Evolutionary conservation across 2,329 filamentous ascomycete species (phyloP).

Genomic region (Exophiala dermatitidis): DNA sequence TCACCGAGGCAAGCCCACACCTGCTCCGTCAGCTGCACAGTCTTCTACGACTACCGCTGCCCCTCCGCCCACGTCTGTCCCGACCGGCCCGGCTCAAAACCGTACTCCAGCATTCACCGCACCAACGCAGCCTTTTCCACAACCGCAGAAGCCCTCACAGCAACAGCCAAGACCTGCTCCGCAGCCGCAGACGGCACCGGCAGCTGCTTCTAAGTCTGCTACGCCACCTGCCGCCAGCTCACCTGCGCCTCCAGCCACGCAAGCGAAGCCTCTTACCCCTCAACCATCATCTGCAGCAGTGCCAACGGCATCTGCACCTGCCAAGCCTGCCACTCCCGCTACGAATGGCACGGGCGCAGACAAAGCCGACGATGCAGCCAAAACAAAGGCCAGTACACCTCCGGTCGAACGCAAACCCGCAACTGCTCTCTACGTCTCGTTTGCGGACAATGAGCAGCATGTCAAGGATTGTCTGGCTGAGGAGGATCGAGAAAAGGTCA

Average conservation of each 20-base stretch:
- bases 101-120: conserved; percentile 38
- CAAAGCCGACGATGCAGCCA: conserved; percentile 40
- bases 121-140: conserved; percentile 33
- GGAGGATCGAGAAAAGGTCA: conserved; percentile 74
- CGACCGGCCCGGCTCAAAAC: conserved; percentile 34
- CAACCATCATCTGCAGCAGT: conserved; percentile 36
- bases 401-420: conserved; percentile 55
- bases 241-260: conserved; percentile 39
- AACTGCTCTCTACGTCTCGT: conserved; percentile 83
- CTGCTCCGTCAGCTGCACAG: conserved; percentile 15
- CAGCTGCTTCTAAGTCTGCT: conserved; percentile 14
- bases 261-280: conserved; percentile 46
- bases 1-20: conserved; percentile 56
- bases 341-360: conserved; percentile 47
- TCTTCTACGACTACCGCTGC: conserved; percentile 9
- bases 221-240: conserved; percentile 32
- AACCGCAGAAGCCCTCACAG: conserved; percentile 30
- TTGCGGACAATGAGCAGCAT: conserved; percentile 74
- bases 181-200: conserved; percentile 18
- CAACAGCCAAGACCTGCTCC: conserved; percentile 31
- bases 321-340: conserved; percentile 36
- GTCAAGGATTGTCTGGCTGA: conserved; percentile 73
- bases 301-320: conserved; percentile 29
- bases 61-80: conserved; percentile 27
- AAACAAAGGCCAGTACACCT: conserved; percentile 52